A percentile compares a stretch with the other conserved stretches of the same genome.
Conservation (phyloP, 768 basidiomycete genomes). For the Gymnopilus dilepis region DNA sequence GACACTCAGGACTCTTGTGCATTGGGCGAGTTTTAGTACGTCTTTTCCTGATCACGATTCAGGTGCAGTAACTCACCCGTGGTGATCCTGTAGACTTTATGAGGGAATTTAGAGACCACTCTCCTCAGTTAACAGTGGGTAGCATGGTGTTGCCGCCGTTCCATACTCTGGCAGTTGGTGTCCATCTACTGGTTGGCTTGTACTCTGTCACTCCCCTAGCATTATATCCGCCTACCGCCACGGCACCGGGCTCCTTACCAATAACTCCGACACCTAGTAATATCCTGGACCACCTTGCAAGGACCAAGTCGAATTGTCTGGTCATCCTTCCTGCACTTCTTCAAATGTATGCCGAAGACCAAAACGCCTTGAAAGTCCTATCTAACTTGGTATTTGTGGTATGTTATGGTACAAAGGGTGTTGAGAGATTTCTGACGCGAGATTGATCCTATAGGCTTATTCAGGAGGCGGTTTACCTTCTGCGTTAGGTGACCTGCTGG, state of each 20-base stretch:
- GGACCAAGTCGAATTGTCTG: constrained; percentile 33
- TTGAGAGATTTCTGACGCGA: neutral
- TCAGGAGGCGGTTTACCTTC: constrained; percentile 42
- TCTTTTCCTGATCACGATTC: neutral
- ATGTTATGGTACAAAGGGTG: neutral
- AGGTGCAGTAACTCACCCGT: neutral
- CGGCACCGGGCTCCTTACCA: constrained; percentile 40
- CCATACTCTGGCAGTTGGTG: constrained; percentile 38
- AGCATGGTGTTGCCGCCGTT: constrained; percentile 44
- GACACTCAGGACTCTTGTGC: constrained; percentile 33
- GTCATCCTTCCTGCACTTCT: constrained; percentile 46
- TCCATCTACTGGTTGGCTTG: constrained; percentile 38
- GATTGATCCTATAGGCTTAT: constrained; percentile 30
- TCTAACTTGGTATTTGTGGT: constrained; percentile 30
- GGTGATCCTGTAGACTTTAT: constrained; percentile 15
- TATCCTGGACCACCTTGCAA: constrained; percentile 39
- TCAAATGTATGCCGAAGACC: constrained; percentile 41
- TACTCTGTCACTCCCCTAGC: constrained; percentile 15
- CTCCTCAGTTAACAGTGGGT: constrained; percentile 26
- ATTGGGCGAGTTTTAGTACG: constrained; percentile 44
- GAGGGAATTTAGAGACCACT: constrained; percentile 22
- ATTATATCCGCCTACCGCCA: constrained; percentile 24
- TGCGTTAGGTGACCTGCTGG: constrained; percentile 39
- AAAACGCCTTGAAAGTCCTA: constrained; percentile 29
- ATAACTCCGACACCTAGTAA: constrained; percentile 36